Evolutionary conservation across 345 rosid genomes (phyloP), one percentile per base, ranked within the genome.

Genomic region (Excoecaria cochinchinensis): DNA sequence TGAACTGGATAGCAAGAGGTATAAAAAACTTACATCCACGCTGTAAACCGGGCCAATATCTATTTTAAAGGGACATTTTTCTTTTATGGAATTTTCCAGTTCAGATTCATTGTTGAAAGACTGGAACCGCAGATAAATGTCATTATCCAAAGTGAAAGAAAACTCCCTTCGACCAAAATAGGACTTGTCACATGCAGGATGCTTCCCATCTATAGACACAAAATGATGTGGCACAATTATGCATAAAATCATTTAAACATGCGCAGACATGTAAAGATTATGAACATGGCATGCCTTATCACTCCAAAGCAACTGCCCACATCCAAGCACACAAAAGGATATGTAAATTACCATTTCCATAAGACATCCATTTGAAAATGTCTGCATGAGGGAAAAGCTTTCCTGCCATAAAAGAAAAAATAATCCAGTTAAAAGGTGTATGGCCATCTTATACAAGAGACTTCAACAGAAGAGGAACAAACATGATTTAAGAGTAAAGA

Each of bases 1-100:
- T 15, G 15, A 62, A 52, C 39, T 68, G 24, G 52, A 24, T 24
- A 64, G 0, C 4, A 48, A 4, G 46, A 59, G 13, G 7, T 3
- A 11, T 17, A 22, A 50, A 17, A 46, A 72, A 51, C 91, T 88
- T 86, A 94, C 97, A 85, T 89, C 92, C 13, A 92, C 92, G 22
- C 79, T 91, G 80, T 92, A 95, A 50, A 92, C 90, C 64, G 99
- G 94, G 4, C 97, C 97, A 9, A 92, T 90, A 76, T 92, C 99
- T 71, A 95, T 92, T 87, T 92, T 95, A 81, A 85, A 82, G 0
- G 98, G 99, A 56, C 86, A 91, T 50, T 84, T 85, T 12, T 82
- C 89, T 84, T 79, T 90, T 73, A 92, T 86, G 17, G 93, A 73
- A 42, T 69, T 84, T 75, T 95, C 96, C 81, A 95, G 66, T 36